Evolutionary conservation across 179 eudicot genomes (phyloP).

Genomic region (Patellifolia procumbens): DNA sequence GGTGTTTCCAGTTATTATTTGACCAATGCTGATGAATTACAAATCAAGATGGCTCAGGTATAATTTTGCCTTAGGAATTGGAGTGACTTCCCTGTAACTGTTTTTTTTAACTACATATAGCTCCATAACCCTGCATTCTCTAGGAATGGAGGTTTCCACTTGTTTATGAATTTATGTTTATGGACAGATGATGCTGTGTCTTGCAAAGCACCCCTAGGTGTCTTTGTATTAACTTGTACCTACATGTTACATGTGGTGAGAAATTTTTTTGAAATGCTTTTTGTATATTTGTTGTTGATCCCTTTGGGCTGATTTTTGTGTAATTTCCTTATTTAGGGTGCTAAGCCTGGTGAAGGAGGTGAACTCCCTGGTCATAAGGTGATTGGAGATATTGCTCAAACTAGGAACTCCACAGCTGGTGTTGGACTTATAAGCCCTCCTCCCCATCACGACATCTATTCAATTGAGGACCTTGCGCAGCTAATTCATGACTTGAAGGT

Average conservation of each 20-base stretch:
- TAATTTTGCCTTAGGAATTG: conserved; percentile 12
- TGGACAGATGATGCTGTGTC: conserved; percentile 65
- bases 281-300: conserved; percentile 20
- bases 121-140: conserved; percentile 42
- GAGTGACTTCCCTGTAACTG: neutral
- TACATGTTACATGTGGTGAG: conserved; percentile 76
- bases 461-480: conserved; percentile 98
- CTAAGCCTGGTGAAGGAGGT: conserved; percentile 99
- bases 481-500: conserved; percentile 97
- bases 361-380: conserved; percentile 99
- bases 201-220: conserved; percentile 67
- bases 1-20: conserved; percentile 98
- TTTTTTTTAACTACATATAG: conserved; percentile 19
- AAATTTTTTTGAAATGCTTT: conserved; percentile 37
- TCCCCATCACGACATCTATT: conserved; percentile 98
- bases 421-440: conserved; percentile 99
- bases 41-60: conserved; percentile 99
- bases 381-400: conserved; percentile 92
- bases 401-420: conserved; percentile 97
- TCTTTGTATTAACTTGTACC: conserved; percentile 75
- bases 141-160: conserved; percentile 64
- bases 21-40: conserved; percentile 97
- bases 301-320: conserved; percentile 23
- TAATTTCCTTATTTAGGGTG: conserved; percentile 60
- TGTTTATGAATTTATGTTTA: conserved; percentile 70